Evolutionary conservation across 768 basidiomycete species (phyloP), one percentile per base, ranked within the genome.

Genomic region (Suillus brevipes): DNA sequence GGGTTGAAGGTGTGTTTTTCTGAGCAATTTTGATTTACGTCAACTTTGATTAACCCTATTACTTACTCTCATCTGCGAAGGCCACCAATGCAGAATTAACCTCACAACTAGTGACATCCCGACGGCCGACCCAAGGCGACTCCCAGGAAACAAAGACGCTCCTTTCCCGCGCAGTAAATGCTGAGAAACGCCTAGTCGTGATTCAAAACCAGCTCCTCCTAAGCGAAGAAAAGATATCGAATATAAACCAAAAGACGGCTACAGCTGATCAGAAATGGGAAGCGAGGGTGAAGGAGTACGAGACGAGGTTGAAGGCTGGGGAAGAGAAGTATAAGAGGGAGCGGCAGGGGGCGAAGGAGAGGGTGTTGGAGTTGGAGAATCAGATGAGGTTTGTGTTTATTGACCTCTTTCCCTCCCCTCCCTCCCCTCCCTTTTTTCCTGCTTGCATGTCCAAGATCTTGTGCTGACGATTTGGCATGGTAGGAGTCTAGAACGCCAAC

Each of bases 251-350:
- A 78, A 91, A 89, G 81, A 91, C 84, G 43, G 80, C 82, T 0
- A 81, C 80, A 0, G 90, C 92, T 0, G 95, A 97, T 69, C 80
- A 79, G 61, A 97, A 96, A 76, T 99, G 96, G 95, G 95, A 96
- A 71, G 93, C 90, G 0, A 83, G 96, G n/a, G 92, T 99, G 53
- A 90, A 89, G 76, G 96, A 99, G 77, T 95, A 96, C 71, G 94
- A 97, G 78, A 74, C 85, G 16, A 79, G 92, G 20, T 73, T 95
- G 67, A 89, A 88, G 75, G 87, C 88, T 0, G 93, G 93, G 0
- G 94, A 95, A 71, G 96, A 99, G 81, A 89, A 88, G 73, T 88
- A 94, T 68, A 98, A 98, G 83, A 83, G 94, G 62, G 95, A 97
- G 80, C 82, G 92, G 65, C 96, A 98, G 71, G 97, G 97, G 4